A percentile compares a stretch with the other conserved stretches of the same genome.
Conservation (phyloP, 495 filamentous ascomycete genomes). For the Sabuloglossum arenarium region DNA sequence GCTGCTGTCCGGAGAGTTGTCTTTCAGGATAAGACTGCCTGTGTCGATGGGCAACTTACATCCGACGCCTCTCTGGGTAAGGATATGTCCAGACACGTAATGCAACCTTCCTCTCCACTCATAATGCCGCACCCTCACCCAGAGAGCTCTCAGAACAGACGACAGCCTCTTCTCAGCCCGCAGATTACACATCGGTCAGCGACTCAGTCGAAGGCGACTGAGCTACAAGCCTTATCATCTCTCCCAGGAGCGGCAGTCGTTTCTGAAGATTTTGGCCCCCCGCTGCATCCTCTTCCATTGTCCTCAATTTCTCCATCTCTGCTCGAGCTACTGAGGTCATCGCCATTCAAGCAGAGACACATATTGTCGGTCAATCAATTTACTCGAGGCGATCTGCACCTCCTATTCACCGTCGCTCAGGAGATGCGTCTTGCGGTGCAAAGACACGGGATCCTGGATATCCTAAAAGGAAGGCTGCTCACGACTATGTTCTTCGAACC, state of each 20-base stretch:
- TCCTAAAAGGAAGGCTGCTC: conserved; percentile 68
- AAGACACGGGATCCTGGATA: conserved; percentile 67
- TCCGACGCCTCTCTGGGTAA: conserved; percentile 36
- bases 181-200: not conserved
- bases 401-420: conserved; percentile 86
- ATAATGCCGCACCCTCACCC: conserved; percentile 14
- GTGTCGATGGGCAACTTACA: conserved; percentile 48
- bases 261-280: conserved; percentile 30
- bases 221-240: not conserved
- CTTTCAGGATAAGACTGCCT: conserved; percentile 57
- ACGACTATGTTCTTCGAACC: conserved; percentile 95
- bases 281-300: conserved; percentile 21
- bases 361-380: conserved; percentile 84
- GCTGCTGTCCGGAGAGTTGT: conserved; percentile 59
- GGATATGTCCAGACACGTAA: conserved; percentile 57
- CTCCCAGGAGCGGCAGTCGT: conserved; percentile 7
- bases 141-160: not conserved
- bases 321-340: conserved; percentile 49
- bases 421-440: conserved; percentile 91
- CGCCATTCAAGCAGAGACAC: conserved; percentile 67
- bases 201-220: not conserved
- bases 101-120: conserved; percentile 24
- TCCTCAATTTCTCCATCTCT: conserved; percentile 34
- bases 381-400: conserved; percentile 63
- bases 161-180: not conserved